Evolutionary conservation across 306 rosid species (phyloP).

Genomic region (Sicyos baderoa): DNA sequence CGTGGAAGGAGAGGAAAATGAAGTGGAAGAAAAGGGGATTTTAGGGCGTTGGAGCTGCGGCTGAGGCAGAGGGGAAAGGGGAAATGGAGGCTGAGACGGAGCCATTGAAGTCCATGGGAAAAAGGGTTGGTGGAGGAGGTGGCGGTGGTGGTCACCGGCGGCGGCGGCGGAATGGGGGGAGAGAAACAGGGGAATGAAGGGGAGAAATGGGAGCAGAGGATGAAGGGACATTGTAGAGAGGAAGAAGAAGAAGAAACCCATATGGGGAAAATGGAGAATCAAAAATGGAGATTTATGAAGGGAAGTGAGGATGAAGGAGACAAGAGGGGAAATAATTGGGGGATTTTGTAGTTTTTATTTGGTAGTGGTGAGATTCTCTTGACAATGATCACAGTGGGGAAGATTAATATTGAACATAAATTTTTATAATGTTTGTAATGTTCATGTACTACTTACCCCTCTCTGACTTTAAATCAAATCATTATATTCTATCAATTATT

Average conservation of each 20-base stretch:
- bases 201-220: too few relatives aligned
- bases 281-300: too few relatives aligned
- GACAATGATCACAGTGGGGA: conserved; percentile 7
- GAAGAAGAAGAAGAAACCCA: not conserved
- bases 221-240: not conserved
- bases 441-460: too few relatives aligned
- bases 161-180: not conserved
- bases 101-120: conserved; percentile 35
- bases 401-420: not conserved
- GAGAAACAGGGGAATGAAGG: not conserved
- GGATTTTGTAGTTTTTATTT: not conserved
- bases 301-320: too few relatives aligned
- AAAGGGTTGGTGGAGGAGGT: conserved; percentile 63
- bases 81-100: not conserved
- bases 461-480: too few relatives aligned
- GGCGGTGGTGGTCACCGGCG: conserved; percentile 11
- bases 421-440: too few relatives aligned
- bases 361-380: conserved; percentile 6
- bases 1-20: conserved; percentile 10
- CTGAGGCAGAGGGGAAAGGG: conserved; percentile 27
- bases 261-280: not conserved
- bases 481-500: too few relatives aligned
- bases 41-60: conserved; percentile 27
- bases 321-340: not conserved
- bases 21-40: conserved; percentile 17